Evolutionary conservation across 2,329 filamentous ascomycete species (phyloP).

Genomic region (Neonectria coccinea): DNA sequence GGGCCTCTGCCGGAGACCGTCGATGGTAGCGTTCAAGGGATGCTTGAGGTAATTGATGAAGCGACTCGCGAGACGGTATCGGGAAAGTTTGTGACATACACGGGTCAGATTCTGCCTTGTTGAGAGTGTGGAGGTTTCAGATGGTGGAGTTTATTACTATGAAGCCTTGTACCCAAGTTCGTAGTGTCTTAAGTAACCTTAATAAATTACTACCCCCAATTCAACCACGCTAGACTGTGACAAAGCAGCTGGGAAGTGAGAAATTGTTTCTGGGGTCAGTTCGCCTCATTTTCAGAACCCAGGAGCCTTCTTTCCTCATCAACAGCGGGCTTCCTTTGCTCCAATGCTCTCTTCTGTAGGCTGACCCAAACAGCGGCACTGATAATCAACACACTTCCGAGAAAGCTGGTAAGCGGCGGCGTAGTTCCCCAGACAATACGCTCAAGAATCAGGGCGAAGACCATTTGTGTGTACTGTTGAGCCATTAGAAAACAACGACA

Average conservation of each 20-base stretch:
- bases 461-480: slow-evolving; percentile 49
- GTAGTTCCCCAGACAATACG: slow-evolving; percentile 58
- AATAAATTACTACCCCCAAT: background rate
- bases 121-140: background rate
- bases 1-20: too few relatives aligned
- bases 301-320: slow-evolving; percentile 54
- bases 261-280: background rate
- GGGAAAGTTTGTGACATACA: background rate
- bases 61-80: too few relatives aligned
- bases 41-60: too few relatives aligned
- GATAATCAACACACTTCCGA: slow-evolving; percentile 56
- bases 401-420: slow-evolving; percentile 52
- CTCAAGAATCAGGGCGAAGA: slow-evolving; percentile 54
- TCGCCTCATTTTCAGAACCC: slow-evolving; percentile 16
- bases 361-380: slow-evolving; percentile 57
- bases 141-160: background rate
- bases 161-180: too few relatives aligned
- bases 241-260: background rate
- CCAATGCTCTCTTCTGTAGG: slow-evolving; percentile 53
- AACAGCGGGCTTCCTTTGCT: slow-evolving; percentile 31
- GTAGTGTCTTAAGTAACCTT: too few relatives aligned
- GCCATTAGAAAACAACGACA: slow-evolving; percentile 39
- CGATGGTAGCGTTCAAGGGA: too few relatives aligned
- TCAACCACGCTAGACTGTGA: background rate
- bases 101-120: background rate